phyloP scores from a whole-genome alignment of 2,329 filamentous ascomycete species.

The Aspergillus nomiae region DNA sequence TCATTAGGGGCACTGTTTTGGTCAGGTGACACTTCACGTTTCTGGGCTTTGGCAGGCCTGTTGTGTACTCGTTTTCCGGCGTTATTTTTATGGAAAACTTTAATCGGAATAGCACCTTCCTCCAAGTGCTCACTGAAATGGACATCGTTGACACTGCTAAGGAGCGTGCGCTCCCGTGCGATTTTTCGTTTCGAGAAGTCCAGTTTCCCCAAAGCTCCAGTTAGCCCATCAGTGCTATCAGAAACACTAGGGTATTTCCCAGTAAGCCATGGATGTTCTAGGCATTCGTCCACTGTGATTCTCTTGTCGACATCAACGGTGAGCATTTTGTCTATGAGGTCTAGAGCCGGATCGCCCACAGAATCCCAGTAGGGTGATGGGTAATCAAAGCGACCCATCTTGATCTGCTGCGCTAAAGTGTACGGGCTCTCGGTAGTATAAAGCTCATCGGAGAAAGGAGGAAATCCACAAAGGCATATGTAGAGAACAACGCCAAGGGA shows the following conservation, averaged over 20 bases:
- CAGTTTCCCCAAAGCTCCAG: conserved; percentile 78
- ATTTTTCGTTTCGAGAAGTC: conserved; percentile 83
- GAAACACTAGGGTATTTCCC: conserved; percentile 61
- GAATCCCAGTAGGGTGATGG: conserved; percentile 95
- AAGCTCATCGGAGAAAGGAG: conserved; percentile 94
- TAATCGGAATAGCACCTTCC: conserved; percentile 62
- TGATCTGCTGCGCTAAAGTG: conserved; percentile 85
- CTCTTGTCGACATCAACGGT: conserved; percentile 81
- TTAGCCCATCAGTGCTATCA: conserved; percentile 90
- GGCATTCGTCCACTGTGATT: conserved; percentile 85
- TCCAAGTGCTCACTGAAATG: conserved; percentile 61
- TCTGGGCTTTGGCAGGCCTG: conserved; percentile 34
- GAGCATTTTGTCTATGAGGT: conserved; percentile 94
- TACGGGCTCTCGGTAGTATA: conserved; percentile 80
- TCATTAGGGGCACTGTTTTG: conserved; percentile 69
- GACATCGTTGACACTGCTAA: conserved; percentile 80
- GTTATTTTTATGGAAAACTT: conserved; percentile 74
- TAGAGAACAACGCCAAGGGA: conserved; percentile 97
- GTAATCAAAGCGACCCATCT: conserved; percentile 85
- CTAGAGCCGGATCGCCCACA: conserved; percentile 81
- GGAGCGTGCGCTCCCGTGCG: conserved; percentile 78
- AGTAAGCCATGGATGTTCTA: conserved; percentile 88
- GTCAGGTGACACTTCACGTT: conserved; percentile 65
- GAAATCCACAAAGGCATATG: conserved; percentile 95
- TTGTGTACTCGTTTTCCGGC: conserved; percentile 50